phyloP scores from a whole-genome alignment of 1,284 basidiomycete genomes.

The Coniophora puteana region DNA sequence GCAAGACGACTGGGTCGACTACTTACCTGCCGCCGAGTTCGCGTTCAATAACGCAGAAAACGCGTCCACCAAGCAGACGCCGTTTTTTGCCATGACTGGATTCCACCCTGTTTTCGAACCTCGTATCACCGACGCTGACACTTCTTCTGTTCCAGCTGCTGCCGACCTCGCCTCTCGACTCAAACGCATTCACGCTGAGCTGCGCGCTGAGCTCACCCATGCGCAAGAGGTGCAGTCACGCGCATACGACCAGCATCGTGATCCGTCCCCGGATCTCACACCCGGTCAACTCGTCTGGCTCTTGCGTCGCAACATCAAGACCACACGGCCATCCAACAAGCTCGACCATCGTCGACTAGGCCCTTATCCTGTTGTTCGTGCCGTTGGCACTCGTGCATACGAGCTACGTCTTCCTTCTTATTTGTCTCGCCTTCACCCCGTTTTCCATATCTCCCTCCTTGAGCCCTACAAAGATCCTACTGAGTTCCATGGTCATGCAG shows the following conservation, averaged over 20 bases:
- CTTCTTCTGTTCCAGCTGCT: slow-evolving; percentile 17
- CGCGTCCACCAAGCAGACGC: slow-evolving; percentile 32
- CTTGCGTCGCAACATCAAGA: slow-evolving; percentile 30
- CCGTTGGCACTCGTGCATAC: slow-evolving; percentile 20
- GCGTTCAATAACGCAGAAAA: slow-evolving; percentile 39
- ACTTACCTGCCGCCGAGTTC: slow-evolving; percentile 42
- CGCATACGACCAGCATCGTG: slow-evolving; percentile 17
- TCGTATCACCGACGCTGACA: slow-evolving; percentile 18
- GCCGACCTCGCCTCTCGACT: slow-evolving; percentile 16
- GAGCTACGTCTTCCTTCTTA: slow-evolving; percentile 29
- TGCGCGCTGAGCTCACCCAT: slow-evolving; percentile 21
- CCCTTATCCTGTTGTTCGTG: slow-evolving; percentile 30
- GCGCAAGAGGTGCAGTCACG: slow-evolving; percentile 24
- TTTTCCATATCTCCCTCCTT: slow-evolving; percentile 39
- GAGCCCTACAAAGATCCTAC: slow-evolving; percentile 25
- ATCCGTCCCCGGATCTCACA: slow-evolving; percentile 23
- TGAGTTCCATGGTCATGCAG: slow-evolving; percentile 17
- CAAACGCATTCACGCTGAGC: slow-evolving; percentile 21
- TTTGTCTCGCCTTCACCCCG: slow-evolving; percentile 29
- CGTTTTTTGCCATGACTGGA: slow-evolving; percentile 38
- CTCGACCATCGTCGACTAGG: slow-evolving; percentile 33
- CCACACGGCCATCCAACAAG: slow-evolving; percentile 34
- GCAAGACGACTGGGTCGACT: slow-evolving; percentile 42
- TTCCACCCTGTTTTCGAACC: slow-evolving; percentile 27
- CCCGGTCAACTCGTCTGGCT: slow-evolving; percentile 35